Conservation (phyloP, 106 monocot genomes). For the Dactylorhiza incarnata region DNA sequence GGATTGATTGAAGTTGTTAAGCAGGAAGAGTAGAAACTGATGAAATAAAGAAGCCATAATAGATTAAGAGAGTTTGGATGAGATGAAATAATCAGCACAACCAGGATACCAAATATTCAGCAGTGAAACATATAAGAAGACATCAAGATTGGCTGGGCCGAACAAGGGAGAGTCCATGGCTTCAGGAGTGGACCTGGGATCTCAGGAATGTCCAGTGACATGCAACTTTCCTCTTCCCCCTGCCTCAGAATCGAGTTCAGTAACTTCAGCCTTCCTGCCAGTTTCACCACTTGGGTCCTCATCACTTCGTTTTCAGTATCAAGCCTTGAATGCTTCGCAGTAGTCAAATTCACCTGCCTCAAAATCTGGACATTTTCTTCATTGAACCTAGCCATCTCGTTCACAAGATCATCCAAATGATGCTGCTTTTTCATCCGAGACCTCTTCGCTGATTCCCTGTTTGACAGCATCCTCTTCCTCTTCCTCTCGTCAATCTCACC, state of each 20-base stretch:
- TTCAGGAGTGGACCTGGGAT: constrained; percentile 28
- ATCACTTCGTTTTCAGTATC: constrained; percentile 48
- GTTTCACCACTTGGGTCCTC: constrained; percentile 45
- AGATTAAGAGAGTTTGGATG: too few species aligned
- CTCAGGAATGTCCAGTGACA: constrained; percentile 46
- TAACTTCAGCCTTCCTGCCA: constrained; percentile 40
- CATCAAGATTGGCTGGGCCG: neutral
- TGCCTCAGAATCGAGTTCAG: constrained; percentile 42
- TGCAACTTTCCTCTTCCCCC: constrained; percentile 44
- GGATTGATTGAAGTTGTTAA: too few species aligned
- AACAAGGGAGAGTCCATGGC: constrained; percentile 35
- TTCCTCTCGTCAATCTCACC: constrained; percentile 49
- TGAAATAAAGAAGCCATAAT: too few species aligned
- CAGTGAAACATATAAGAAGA: constrained; percentile 8
- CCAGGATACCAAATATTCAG: constrained; percentile 1
- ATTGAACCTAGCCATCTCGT: constrained; percentile 31
- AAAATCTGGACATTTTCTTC: constrained; percentile 37
- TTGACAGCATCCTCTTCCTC: constrained; percentile 81
- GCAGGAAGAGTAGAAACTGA: too few species aligned
- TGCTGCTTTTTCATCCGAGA: constrained; percentile 78
- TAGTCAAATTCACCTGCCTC: constrained; percentile 26
- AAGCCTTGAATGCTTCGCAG: constrained; percentile 16
- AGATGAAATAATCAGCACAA: too few species aligned
- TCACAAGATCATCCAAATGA: constrained; percentile 50
- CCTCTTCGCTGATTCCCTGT: constrained; percentile 73